Conservation (phyloP, 345 rosid species). For the Citropsis articulata region DNA sequence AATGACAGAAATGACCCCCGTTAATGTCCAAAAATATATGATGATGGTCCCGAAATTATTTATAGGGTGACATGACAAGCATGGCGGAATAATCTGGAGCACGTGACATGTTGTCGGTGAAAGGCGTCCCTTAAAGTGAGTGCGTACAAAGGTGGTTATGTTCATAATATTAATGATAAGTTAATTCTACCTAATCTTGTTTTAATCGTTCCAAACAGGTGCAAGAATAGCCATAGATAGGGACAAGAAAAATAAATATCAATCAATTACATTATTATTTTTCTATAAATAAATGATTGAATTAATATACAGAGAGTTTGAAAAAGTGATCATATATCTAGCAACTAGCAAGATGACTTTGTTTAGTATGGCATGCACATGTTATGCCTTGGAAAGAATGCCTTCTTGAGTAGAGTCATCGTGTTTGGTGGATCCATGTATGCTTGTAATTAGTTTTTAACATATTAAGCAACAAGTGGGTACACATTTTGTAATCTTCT, state of each 20-base stretch:
- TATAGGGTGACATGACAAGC: background rate
- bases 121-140: background rate
- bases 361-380: constrained; percentile 8
- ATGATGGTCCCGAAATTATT: background rate
- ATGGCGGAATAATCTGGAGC: background rate
- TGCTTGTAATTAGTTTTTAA: background rate
- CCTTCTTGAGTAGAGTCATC: background rate
- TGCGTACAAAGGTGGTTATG: background rate
- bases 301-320: background rate
- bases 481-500: background rate
- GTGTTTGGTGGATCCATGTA: constrained; percentile 2
- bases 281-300: background rate
- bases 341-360: background rate
- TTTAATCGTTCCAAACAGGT: background rate
- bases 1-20: background rate
- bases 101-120: constrained; percentile 12
- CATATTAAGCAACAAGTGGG: background rate
- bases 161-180: background rate
- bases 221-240: background rate
- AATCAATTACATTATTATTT: background rate
- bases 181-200: constrained; percentile 23
- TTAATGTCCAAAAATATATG: background rate
- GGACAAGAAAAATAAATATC: background rate
- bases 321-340: no score
- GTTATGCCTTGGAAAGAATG: constrained; percentile 16